Conservation (phyloP, 2,329 filamentous ascomycete genomes). For the Penicillium paneum region DNA sequence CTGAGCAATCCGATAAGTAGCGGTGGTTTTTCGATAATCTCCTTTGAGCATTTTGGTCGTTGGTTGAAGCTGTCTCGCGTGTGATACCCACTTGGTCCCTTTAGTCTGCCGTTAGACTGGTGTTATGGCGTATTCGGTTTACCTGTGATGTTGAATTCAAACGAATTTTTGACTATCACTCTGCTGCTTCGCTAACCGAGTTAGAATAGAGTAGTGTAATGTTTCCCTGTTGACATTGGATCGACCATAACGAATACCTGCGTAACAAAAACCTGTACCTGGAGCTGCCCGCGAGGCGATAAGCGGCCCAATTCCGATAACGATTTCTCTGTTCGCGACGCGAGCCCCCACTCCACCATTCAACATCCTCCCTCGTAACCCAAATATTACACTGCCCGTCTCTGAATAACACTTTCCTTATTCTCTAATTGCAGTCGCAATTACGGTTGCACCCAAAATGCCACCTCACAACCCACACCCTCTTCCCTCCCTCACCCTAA, state of each 20-base stretch:
- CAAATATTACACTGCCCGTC: neutral
- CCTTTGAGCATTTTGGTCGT: neutral
- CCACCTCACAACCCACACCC: slow-evolving; percentile 17
- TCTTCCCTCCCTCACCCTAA: slow-evolving; percentile 68
- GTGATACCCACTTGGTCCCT: slow-evolving; percentile 1
- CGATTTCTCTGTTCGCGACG: slow-evolving; percentile 3
- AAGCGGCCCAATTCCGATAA: neutral
- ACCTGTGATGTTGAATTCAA: neutral
- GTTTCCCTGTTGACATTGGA: neutral
- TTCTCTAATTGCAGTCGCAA: neutral
- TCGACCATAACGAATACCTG: neutral
- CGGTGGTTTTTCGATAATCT: too few relatives aligned
- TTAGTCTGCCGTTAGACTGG: neutral
- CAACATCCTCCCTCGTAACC: neutral
- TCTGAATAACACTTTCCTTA: neutral
- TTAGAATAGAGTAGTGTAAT: neutral
- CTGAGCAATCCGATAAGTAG: neutral
- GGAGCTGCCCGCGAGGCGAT: neutral
- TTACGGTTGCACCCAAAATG: slow-evolving; percentile 17
- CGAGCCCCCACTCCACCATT: neutral
- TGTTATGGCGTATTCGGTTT: neutral
- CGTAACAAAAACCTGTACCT: neutral
- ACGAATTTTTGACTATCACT: neutral
- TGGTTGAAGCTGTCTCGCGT: neutral
- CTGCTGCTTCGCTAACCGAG: neutral